Evolutionary conservation across 805 yeast species (phyloP).

Genomic region (Clavispora carvajalis): DNA sequence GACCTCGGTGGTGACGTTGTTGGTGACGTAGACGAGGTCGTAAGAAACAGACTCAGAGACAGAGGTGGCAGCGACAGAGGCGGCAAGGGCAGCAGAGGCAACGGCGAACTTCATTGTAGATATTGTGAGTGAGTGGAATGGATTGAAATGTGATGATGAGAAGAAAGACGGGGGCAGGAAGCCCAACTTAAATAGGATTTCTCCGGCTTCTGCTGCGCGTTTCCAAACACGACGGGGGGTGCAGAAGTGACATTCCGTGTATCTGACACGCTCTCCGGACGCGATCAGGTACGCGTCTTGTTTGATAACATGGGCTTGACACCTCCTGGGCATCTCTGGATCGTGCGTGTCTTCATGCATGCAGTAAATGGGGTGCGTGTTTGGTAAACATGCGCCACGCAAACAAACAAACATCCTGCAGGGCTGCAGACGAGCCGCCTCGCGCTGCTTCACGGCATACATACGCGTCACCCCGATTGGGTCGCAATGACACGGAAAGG

Average conservation of each 20-base stretch:
- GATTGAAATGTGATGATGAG: background rate
- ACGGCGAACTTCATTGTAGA: constrained; percentile 18
- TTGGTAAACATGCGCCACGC: background rate
- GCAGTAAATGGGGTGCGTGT: background rate
- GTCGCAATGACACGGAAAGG: no score
- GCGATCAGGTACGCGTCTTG: background rate
- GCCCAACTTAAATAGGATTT: background rate
- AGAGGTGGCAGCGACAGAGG: constrained; percentile 19
- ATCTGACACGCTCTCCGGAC: constrained; percentile 3
- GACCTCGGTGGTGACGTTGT: constrained; percentile 21
- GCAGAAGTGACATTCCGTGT: background rate
- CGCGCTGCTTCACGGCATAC: no score
- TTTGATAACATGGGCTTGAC: background rate
- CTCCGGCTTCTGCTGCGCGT: no score
- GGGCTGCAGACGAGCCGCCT: background rate
- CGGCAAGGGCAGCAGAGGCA: constrained; percentile 16
- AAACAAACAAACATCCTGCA: background rate
- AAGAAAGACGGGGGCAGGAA: background rate
- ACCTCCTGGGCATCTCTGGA: background rate
- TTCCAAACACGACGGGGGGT: background rate
- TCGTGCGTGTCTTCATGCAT: background rate
- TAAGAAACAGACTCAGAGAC: constrained; percentile 13
- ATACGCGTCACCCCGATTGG: no score
- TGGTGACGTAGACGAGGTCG: constrained; percentile 17
- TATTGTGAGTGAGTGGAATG: constrained; percentile 1